Conservation (phyloP, 495 filamentous ascomycete genomes). For the Trichoderma asperelloides region DNA sequence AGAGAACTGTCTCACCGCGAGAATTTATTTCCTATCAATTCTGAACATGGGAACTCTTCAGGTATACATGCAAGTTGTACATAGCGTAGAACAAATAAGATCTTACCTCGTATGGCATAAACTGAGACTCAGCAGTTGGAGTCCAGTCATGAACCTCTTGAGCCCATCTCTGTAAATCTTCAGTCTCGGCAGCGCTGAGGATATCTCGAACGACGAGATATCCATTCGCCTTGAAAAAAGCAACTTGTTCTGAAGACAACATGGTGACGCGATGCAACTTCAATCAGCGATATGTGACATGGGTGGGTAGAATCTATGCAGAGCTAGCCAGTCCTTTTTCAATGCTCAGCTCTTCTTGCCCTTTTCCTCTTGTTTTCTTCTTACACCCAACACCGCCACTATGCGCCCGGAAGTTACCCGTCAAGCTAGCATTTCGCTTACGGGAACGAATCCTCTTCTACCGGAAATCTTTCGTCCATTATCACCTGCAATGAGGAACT, state of each 20-base stretch:
- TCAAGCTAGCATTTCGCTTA: neutral
- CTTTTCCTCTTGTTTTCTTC: neutral
- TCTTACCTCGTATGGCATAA: constrained; percentile 37
- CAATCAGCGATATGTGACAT: neutral
- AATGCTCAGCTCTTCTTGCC: neutral
- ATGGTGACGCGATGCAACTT: constrained; percentile 20
- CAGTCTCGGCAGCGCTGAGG: constrained; percentile 21
- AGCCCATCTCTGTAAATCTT: constrained; percentile 31
- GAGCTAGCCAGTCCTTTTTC: neutral
- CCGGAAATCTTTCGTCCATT: neutral
- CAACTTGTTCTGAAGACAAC: constrained; percentile 24
- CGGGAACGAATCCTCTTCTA: neutral
- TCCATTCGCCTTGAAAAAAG: constrained; percentile 30
- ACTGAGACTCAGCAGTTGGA: constrained; percentile 27
- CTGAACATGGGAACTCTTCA: neutral
- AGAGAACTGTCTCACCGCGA: constrained; percentile 31
- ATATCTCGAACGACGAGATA: constrained; percentile 31
- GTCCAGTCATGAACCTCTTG: constrained; percentile 34
- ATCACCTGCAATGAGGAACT: neutral
- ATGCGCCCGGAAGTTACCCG: neutral
- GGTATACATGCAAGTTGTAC: neutral
- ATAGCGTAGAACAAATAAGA: neutral
- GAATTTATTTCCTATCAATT: constrained; percentile 28
- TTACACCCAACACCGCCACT: neutral
- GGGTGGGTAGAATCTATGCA: neutral